phyloP scores from a whole-genome alignment of 2,329 filamentous ascomycete genomes.

The Sclerotinia nivalis region DNA sequence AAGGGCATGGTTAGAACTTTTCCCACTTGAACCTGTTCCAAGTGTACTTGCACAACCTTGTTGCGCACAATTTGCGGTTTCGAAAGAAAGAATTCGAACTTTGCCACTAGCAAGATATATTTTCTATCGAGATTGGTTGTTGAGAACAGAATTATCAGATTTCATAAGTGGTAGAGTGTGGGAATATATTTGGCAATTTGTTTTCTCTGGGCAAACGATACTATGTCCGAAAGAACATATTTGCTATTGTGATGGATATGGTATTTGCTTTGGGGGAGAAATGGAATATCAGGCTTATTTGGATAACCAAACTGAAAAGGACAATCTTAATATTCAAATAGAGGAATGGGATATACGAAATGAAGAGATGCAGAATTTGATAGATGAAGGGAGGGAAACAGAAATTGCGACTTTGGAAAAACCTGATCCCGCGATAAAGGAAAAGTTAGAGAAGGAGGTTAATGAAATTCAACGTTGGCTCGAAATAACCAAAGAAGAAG shows the following conservation, averaged over 20 bases:
- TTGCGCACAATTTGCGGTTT: constrained; percentile 66
- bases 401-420: background rate
- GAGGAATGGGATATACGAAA: constrained; percentile 5
- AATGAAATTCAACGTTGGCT: constrained; percentile 29
- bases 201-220: constrained; percentile 54
- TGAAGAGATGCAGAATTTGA: constrained; percentile 1
- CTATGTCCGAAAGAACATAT: constrained; percentile 36
- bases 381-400: constrained; percentile 5
- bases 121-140: constrained; percentile 59
- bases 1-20: constrained; percentile 43
- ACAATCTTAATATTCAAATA: background rate
- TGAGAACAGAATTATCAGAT: constrained; percentile 56
- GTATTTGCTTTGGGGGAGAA: constrained; percentile 39
- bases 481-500: constrained; percentile 25
- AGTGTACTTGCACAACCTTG: constrained; percentile 55
- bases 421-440: constrained; percentile 26
- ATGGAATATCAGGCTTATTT: constrained; percentile 29
- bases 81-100: constrained; percentile 51
- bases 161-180: constrained; percentile 59
- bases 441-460: constrained; percentile 28
- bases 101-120: constrained; percentile 56
- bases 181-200: constrained; percentile 67
- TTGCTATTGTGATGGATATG: constrained; percentile 41
- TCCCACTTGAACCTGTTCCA: constrained; percentile 44
- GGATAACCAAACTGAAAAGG: constrained; percentile 8